These are phyloP conservation scores for Epicoccum sorghinum DNA, from an alignment of 2,329 filamentous ascomycete genomes.

Conservation along the genomic window DNA sequence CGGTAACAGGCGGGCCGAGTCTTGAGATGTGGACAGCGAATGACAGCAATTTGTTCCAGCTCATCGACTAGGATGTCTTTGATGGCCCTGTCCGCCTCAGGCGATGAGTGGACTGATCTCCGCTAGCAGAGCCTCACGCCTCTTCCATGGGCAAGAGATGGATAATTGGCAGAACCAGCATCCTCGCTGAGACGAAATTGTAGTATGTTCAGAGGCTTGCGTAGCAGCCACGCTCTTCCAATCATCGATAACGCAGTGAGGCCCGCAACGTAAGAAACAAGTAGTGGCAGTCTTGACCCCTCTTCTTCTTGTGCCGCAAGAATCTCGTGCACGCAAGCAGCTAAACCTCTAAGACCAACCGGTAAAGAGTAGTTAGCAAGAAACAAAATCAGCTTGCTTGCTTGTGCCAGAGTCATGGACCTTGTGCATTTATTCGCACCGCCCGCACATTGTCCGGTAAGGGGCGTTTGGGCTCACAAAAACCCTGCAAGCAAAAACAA, in stretches of 20 bases:
- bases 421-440: background rate
- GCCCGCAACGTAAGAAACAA: conserved; percentile 5
- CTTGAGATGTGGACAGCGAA: conserved; percentile 2
- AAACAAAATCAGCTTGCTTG: background rate
- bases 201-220: conserved; percentile 9
- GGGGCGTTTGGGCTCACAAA: background rate
- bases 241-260: conserved; percentile 9
- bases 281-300: conserved; percentile 18
- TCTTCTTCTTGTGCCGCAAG: background rate
- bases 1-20: conserved; percentile 3
- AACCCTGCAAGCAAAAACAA: conserved; percentile 8
- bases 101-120: conserved; percentile 16
- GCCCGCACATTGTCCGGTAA: conserved; percentile 5
- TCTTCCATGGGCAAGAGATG: background rate
- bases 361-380: background rate
- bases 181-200: background rate
- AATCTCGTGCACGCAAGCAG: conserved; percentile 3
- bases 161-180: conserved; percentile 8
- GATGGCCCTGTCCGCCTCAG: conserved; percentile 2
- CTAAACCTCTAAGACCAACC: conserved; percentile 1
- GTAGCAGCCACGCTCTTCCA: conserved; percentile 6
- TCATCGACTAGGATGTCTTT: background rate
- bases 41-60: background rate
- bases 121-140: conserved; percentile 29
- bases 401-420: background rate